Evolutionary conservation across 345 rosid species (phyloP), one percentile per base, ranked within the genome.

Genomic region (Salix exigua): DNA sequence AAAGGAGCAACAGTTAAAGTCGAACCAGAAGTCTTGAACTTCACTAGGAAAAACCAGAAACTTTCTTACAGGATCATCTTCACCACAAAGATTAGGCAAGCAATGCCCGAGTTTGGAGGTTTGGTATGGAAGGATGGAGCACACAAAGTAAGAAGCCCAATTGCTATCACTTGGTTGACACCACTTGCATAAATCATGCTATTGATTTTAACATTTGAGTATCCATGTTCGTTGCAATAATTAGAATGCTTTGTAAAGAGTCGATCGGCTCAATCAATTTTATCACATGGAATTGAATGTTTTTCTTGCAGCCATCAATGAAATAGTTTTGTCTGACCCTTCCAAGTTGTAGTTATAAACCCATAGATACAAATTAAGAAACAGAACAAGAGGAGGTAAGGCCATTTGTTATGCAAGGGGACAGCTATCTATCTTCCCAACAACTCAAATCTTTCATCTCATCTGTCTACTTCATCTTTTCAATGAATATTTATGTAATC

Each of bases 101-200:
- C 83, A 33, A 79, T 72, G 74, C 99, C 97, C 0, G 94, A 92
- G 85, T 91, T 91, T 66, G 99, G 99, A 71, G 91, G 89, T 21
- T 81, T 95, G 75, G 75, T 83, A 9, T 95, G 99, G 99, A 89
- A 87, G 82, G 92, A 94, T 78, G 82, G 91, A 38, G 77, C 85
- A n/a, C 97, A 89, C 82, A 89, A 82, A 84, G 99, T 95, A 51
- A 85, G 97, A 74, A 95, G 99, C 75, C 95, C 99, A 17, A 77
- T 95, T 60, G 85, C 78, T 30, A 28, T 95, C 78, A 91, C 91
- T 8, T 90, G 94, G 94, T 75, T 91, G 68, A 55, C 85, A 3
- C 89, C 93, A 25, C 26, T 53, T 21, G 31, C 82, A 55, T 92
- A 83, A 84, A 80, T 18, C 44, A 44, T 1, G 66, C 31, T 40